Conservation (phyloP, 2,329 filamentous ascomycete species). For the Epichloe bromicola region DNA sequence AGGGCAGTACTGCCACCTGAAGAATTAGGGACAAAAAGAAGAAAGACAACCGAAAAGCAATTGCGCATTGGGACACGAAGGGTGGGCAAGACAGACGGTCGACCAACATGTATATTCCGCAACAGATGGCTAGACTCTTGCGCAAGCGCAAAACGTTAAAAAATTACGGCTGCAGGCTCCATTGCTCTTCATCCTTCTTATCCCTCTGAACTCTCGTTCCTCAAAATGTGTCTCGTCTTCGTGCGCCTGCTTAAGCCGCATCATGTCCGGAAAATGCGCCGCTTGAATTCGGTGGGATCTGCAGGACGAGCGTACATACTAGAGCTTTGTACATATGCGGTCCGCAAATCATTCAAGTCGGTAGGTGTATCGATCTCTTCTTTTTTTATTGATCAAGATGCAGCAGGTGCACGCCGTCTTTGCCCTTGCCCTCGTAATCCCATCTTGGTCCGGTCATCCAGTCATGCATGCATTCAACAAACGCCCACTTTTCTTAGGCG, state of each 20-base stretch:
- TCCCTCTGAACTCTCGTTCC: background rate
- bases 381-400: background rate
- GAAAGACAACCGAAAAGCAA: background rate
- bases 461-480: background rate
- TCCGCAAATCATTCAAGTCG: background rate
- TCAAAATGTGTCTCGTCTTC: background rate
- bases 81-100: background rate
- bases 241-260: background rate
- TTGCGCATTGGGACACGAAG: background rate
- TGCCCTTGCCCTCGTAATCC: background rate
- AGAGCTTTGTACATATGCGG: no score
- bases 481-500: background rate
- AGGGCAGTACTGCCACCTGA: no score
- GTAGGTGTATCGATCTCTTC: background rate
- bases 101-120: background rate
- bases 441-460: background rate
- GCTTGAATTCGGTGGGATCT: no score
- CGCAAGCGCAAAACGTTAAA: background rate
- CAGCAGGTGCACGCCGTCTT: background rate
- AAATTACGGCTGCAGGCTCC: background rate
- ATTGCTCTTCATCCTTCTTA: background rate
- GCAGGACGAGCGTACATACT: no score
- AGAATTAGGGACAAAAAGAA: background rate
- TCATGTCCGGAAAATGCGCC: background rate
- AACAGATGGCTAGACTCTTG: background rate